These are phyloP conservation scores for Suhomyces coccinellae DNA, from an alignment of 1,139 yeast species.

Conservation along the genomic window DNA sequence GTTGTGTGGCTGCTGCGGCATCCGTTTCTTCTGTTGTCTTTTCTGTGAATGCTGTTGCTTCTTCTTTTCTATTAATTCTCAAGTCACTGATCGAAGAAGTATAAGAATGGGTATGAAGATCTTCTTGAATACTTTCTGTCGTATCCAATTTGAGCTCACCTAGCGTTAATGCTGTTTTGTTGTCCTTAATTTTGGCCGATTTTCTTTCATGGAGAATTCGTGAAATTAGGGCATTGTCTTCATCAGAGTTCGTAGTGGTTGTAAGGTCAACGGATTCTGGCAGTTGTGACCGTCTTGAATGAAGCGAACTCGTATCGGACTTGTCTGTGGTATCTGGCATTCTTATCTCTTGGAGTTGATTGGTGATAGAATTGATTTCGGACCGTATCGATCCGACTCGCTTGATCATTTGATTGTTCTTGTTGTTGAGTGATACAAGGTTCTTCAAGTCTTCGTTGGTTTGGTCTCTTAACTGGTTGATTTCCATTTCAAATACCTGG, in stretches of 20 bases:
- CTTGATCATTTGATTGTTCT: slow-evolving; percentile 12
- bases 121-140: neutral
- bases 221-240: slow-evolving; percentile 1
- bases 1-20: neutral
- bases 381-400: slow-evolving; percentile 12
- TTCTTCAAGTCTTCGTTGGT: slow-evolving; percentile 14
- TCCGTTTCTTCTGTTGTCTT: no score
- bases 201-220: neutral
- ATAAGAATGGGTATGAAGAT: no score
- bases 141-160: neutral
- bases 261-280: neutral
- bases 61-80: no score
- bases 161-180: neutral
- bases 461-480: slow-evolving; percentile 12
- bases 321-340: neutral
- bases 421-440: slow-evolving; percentile 11
- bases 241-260: neutral
- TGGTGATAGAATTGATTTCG: slow-evolving; percentile 10
- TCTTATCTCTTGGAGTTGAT: slow-evolving; percentile 12
- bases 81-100: no score
- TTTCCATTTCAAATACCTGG: slow-evolving; percentile 13
- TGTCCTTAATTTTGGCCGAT: neutral
- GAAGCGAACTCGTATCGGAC: no score
- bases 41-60: no score
- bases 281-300: no score